phyloP scores from a whole-genome alignment of 225 moss, liverwort and hornwort species.

The Sphagnum tenellum region DNA sequence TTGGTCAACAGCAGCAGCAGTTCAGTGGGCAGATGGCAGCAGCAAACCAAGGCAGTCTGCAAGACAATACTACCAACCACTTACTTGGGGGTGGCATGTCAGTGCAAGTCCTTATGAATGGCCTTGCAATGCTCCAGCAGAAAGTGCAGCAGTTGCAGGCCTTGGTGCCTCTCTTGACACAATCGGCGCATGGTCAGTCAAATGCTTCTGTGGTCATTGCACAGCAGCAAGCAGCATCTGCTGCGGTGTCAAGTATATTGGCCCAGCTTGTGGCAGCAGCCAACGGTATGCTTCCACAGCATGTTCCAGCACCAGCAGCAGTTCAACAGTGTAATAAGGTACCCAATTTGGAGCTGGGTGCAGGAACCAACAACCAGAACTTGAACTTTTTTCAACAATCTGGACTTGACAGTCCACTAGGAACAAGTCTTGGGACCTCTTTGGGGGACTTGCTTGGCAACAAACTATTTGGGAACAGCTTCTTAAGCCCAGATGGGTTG shows the following conservation, averaged over 20 bases:
- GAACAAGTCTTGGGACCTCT: constrained; percentile 7
- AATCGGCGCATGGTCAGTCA: constrained; percentile 33
- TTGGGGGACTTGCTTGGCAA: constrained; percentile 18
- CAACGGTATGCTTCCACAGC: constrained; percentile 35
- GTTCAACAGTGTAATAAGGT: constrained; percentile 61
- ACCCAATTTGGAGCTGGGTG: constrained; percentile 34
- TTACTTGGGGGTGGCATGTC: constrained; percentile 32
- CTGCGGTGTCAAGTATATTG: constrained; percentile 50
- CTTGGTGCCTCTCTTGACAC: constrained; percentile 62
- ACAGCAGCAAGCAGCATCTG: constrained; percentile 66
- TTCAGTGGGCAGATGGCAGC: constrained; percentile 20
- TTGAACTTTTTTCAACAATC: constrained; percentile 34
- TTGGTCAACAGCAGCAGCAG: constrained; percentile 25
- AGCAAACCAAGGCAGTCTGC: background rate
- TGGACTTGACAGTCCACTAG: constrained; percentile 8
- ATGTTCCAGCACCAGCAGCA: constrained; percentile 64
- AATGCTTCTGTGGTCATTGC: constrained; percentile 31
- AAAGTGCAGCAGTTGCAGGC: constrained; percentile 72
- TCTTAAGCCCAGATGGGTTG: constrained; percentile 16
- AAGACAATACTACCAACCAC: constrained; percentile 23
- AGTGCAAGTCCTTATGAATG: constrained; percentile 49
- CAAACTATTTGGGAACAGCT: constrained; percentile 7
- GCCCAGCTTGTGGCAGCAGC: constrained; percentile 70
- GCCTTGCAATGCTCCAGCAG: constrained; percentile 62
- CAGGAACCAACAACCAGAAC: constrained; percentile 21